These are phyloP conservation scores for Fusarium penzigii DNA, from an alignment of 2,329 filamentous ascomycete species.

Conservation along the genomic window DNA sequence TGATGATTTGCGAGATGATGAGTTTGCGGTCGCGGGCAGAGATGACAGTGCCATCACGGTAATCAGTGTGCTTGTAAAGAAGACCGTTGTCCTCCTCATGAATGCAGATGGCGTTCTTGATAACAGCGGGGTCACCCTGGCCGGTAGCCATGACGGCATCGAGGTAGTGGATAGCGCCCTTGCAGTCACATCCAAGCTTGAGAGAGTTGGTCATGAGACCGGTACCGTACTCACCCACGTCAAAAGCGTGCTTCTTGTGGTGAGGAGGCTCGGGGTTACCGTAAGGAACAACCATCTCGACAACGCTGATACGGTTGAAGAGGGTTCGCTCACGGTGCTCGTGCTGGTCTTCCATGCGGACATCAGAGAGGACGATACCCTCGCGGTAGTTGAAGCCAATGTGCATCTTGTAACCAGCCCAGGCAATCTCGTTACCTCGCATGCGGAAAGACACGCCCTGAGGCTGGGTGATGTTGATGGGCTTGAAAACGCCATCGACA, in stretches of 20 bases:
- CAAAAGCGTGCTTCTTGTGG: conserved; percentile 80
- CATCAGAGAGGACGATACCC: conserved; percentile 69
- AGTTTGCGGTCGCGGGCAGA: conserved; percentile 60
- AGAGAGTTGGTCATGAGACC: conserved; percentile 85
- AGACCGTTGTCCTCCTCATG: conserved; percentile 63
- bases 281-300: conserved; percentile 73
- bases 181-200: conserved; percentile 81
- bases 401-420: conserved; percentile 70
- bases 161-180: conserved; percentile 88
- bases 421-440: conserved; percentile 49
- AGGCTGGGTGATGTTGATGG: conserved; percentile 42
- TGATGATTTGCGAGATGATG: conserved; percentile 65
- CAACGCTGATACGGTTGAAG: conserved; percentile 67
- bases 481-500: conserved; percentile 36
- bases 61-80: conserved; percentile 66
- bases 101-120: conserved; percentile 95
- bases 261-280: conserved; percentile 80
- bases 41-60: conserved; percentile 58
- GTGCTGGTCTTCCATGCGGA: conserved; percentile 60
- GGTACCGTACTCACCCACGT: conserved; percentile 78
- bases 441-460: conserved; percentile 48
- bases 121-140: conserved; percentile 73
- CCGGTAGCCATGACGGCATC: conserved; percentile 84
- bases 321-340: conserved; percentile 51
- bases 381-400: conserved; percentile 74